Base-by-base conservation (phyloP, 2,329 filamentous ascomycete species). In the Fusarium sp. region DNA sequence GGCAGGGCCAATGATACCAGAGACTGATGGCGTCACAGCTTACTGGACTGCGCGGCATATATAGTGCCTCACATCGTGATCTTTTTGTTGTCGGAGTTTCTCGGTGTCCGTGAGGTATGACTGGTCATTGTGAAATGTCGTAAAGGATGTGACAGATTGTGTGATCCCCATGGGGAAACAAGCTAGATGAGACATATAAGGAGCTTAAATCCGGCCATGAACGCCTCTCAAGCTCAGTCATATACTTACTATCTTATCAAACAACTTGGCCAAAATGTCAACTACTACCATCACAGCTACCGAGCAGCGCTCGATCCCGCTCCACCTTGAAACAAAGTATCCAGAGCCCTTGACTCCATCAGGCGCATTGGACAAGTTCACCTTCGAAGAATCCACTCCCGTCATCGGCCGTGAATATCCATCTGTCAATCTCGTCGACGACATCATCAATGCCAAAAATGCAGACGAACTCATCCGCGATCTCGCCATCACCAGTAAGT, bases 401-500 rank as follows among this genome's bases (percentile, higher is more conserved):
- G 80, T 84, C 20, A 88, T 89, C 45, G 87, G 87, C 3, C 83
- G 83, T 18, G 87, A 89, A 72, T 89, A 85, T 60, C 75, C 79
- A 4, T 79, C 79, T 7, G 78, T 84, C 28, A 84, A 88, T 55
- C 79, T 89, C 1, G 82, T 82, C 2, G 84, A 89, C 30, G 72
- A 76, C 8, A 59, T 75, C 10, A 56, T 74, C 25, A 81, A 86
- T 14, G 84, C 85, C 3, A 78, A 83, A 0, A 85, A 89, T 60
- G 77, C 84, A 0, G 87, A 90, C 46, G 83, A 86, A 30, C 76
- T 88, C 4, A 78, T 90, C 21, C 83, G 85, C 2, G 89, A 91
- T 68, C 80, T 91, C 1, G 89, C 87, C 18, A 87, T 90, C 55
- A 89, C 86, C 1, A 85, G 87, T 88, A 78, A 59, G 78, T 67